Evolutionary conservation across 75 land plant genomes (phyloP).

Genomic region (Sequoiadendron giganteum): DNA sequence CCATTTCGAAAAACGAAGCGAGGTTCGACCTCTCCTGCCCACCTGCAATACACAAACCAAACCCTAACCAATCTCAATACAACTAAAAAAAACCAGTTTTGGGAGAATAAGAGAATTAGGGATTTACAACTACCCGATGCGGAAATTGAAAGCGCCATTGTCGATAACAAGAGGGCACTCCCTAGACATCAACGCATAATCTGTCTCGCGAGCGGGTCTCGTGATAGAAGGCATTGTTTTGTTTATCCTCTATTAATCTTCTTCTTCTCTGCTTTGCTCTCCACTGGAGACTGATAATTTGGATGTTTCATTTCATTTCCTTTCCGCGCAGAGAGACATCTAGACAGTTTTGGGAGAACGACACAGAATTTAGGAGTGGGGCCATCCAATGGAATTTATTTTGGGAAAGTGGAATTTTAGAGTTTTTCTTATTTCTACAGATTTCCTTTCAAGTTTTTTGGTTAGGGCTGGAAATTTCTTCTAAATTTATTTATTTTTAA

Average conservation of each 20-base stretch:
- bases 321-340: too few relatives aligned
- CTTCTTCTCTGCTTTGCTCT: not conserved
- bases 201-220: conserved; percentile 55
- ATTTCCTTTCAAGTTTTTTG: too few relatives aligned
- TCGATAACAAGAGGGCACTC: conserved; percentile 83
- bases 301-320: too few relatives aligned
- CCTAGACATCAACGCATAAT: conserved; percentile 48
- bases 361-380: too few relatives aligned
- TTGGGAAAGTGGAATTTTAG: too few relatives aligned
- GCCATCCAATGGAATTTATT: too few relatives aligned
- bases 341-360: too few relatives aligned
- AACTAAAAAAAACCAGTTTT: not conserved
- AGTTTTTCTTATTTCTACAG: too few relatives aligned
- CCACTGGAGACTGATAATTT: not conserved
- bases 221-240: conserved; percentile 38
- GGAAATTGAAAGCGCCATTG: conserved; percentile 83
- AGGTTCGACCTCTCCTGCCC: conserved; percentile 95
- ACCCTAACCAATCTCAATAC: not conserved
- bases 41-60: conserved; percentile 34
- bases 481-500: too few relatives aligned
- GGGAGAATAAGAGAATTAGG: not conserved
- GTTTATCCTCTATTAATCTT: not conserved
- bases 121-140: conserved; percentile 70
- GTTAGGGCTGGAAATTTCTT: too few relatives aligned
- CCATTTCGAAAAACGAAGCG: conserved; percentile 84